Conservation (phyloP, 495 filamentous ascomycete genomes). For the Talaromyces trachyspermus region DNA sequence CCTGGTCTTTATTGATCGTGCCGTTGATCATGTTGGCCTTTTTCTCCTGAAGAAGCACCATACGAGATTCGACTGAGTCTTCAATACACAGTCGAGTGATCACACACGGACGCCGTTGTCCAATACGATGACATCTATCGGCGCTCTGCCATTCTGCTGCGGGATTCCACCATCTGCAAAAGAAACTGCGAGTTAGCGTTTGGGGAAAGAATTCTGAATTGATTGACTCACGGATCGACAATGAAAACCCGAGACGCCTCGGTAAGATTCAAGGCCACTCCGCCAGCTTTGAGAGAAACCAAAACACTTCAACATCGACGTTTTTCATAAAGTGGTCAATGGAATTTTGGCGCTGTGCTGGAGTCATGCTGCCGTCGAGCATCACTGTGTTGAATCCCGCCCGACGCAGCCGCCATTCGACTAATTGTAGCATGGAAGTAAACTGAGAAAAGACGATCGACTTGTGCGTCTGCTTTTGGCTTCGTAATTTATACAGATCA, state of each 20-base stretch:
- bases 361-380: slow-evolving; percentile 94
- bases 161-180: slow-evolving; percentile 84
- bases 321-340: slow-evolving; percentile 96
- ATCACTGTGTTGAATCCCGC: slow-evolving; percentile 97
- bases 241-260: slow-evolving; percentile 93
- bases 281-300: slow-evolving; percentile 90
- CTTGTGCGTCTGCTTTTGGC: slow-evolving; percentile 85
- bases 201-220: not conserved
- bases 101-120: slow-evolving; percentile 86
- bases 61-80: slow-evolving; percentile 90
- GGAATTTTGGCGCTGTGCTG: slow-evolving; percentile 80
- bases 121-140: slow-evolving; percentile 94
- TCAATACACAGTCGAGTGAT: slow-evolving; percentile 92
- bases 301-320: slow-evolving; percentile 88
- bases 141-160: slow-evolving; percentile 96
- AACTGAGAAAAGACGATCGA: slow-evolving; percentile 72
- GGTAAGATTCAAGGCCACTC: slow-evolving; percentile 89
- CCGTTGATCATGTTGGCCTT: slow-evolving; percentile 94
- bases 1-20: slow-evolving; percentile 86
- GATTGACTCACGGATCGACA: slow-evolving; percentile 71
- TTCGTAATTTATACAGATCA: slow-evolving; percentile 81
- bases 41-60: slow-evolving; percentile 93
- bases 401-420: slow-evolving; percentile 91
- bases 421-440: slow-evolving; percentile 65
- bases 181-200: slow-evolving; percentile 13